A percentile compares a stretch with the other conserved stretches of the same genome.
These are phyloP conservation scores for Termitomyces heimii DNA, from an alignment of 768 basidiomycete species.

Conservation along the genomic window DNA sequence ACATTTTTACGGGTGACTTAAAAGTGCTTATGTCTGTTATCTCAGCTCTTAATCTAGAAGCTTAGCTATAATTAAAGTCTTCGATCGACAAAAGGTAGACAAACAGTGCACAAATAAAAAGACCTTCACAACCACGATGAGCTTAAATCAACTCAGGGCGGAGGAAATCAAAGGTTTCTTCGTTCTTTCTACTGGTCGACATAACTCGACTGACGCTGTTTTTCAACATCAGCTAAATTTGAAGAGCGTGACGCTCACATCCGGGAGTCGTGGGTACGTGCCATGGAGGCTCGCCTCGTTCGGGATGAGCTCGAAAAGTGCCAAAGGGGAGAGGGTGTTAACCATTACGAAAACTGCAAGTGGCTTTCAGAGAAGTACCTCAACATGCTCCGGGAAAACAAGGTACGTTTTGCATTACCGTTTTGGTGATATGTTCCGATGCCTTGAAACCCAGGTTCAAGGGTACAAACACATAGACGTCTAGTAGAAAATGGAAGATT, in stretches of 20 bases:
- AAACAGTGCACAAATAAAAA: conserved; percentile 16
- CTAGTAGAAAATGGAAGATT: conserved; percentile 1
- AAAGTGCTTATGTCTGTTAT: too few species aligned
- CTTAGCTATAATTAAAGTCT: too few species aligned
- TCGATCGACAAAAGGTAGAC: conserved; percentile 6
- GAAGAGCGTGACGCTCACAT: conserved; percentile 69
- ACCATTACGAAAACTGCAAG: conserved; percentile 85
- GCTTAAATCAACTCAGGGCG: conserved; percentile 32
- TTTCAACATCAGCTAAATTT: conserved; percentile 44
- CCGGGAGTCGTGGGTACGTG: conserved; percentile 90
- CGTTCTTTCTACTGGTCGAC: not conserved
- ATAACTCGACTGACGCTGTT: not conserved
- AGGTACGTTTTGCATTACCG: conserved; percentile 44
- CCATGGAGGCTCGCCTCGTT: conserved; percentile 90
- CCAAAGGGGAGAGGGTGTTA: conserved; percentile 85
- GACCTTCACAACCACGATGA: conserved; percentile 22
- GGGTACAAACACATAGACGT: conserved; percentile 70
- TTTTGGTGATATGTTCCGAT: not conserved
- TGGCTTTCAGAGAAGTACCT: conserved; percentile 82
- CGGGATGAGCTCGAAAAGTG: conserved; percentile 87
- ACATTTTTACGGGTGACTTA: too few species aligned
- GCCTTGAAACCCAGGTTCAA: conserved; percentile 50
- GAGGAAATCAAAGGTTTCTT: conserved; percentile 45
- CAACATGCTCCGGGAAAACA: conserved; percentile 71
- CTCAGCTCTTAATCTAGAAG: too few species aligned